Evolutionary conservation across 148 eudicot genomes (phyloP).

Genomic region (Nepenthes gracilis): DNA sequence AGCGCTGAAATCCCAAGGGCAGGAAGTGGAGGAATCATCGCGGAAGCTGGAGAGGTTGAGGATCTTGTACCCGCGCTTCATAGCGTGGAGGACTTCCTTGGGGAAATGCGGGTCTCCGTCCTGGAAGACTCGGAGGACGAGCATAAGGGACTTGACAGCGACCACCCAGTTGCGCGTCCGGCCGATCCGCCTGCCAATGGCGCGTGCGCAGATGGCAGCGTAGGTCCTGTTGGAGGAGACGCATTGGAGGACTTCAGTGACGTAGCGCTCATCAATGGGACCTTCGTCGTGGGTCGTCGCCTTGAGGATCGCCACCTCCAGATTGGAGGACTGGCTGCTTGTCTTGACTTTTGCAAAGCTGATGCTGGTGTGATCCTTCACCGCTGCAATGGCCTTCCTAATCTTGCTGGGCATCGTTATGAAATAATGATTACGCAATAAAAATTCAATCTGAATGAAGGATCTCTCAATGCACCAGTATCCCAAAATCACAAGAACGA

Average conservation of each 20-base stretch:
- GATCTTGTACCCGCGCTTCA: constrained; percentile 71
- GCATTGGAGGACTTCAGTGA: constrained; percentile 26
- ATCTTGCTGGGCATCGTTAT: constrained; percentile 61
- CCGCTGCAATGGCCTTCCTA: constrained; percentile 63
- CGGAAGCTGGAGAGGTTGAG: constrained; percentile 61
- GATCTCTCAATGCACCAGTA: no score
- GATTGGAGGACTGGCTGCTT: constrained; percentile 27
- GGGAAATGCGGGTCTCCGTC: constrained; percentile 96
- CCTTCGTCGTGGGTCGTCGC: constrained; percentile 71
- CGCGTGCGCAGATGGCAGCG: constrained; percentile 64
- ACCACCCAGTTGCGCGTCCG: constrained; percentile 80
- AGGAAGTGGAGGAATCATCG: constrained; percentile 45
- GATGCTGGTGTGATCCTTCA: constrained; percentile 90
- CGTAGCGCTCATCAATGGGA: constrained; percentile 46
- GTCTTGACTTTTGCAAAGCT: constrained; percentile 58
- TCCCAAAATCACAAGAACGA: no score
- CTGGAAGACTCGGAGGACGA: constrained; percentile 67
- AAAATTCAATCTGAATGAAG: no score
- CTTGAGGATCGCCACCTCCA: constrained; percentile 64
- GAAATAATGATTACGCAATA: no score
- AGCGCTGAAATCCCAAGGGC: constrained; percentile 84
- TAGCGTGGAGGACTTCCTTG: constrained; percentile 70
- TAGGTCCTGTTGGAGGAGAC: constrained; percentile 47
- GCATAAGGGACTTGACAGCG: constrained; percentile 61
- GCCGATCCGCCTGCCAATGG: constrained; percentile 68